Conservation (phyloP, 2,329 filamentous ascomycete genomes). For the Aspergillus latus region DNA sequence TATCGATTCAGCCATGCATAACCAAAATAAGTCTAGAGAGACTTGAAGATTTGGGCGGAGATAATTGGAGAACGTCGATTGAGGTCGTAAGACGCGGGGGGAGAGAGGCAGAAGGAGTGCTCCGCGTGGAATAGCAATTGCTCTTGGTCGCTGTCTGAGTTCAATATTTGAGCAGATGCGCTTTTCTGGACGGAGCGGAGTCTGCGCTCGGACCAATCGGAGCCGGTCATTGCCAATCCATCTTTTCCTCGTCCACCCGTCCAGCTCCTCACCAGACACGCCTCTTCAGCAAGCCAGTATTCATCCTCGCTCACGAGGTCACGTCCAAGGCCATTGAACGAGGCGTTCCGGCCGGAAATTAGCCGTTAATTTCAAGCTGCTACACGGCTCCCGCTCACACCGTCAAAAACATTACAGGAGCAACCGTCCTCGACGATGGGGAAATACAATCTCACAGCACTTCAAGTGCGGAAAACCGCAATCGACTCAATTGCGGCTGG, state of each 20-base stretch:
- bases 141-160: conserved; percentile 2
- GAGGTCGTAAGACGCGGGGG: neutral
- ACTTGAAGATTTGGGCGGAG: conserved; percentile 6
- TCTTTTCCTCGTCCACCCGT: conserved; percentile 31
- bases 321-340: neutral
- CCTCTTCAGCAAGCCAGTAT: neutral
- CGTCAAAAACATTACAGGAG: neutral
- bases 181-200: conserved; percentile 30
- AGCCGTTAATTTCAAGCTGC: neutral
- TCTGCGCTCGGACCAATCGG: conserved; percentile 38
- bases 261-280: neutral
- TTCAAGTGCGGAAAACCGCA: conserved; percentile 46
- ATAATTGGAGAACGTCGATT: neutral
- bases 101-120: conserved; percentile 4
- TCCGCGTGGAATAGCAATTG: conserved; percentile 20
- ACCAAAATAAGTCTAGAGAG: conserved; percentile 27
- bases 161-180: conserved; percentile 20
- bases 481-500: conserved; percentile 39
- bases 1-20: conserved; percentile 39
- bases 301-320: neutral
- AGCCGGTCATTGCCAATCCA: conserved; percentile 33
- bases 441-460: conserved; percentile 48
- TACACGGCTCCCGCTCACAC: neutral
- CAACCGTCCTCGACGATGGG: conserved; percentile 35
- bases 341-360: neutral